Evolutionary conservation across 2,329 filamentous ascomycete species (phyloP).

Genomic region (Epichloe glyceriae): DNA sequence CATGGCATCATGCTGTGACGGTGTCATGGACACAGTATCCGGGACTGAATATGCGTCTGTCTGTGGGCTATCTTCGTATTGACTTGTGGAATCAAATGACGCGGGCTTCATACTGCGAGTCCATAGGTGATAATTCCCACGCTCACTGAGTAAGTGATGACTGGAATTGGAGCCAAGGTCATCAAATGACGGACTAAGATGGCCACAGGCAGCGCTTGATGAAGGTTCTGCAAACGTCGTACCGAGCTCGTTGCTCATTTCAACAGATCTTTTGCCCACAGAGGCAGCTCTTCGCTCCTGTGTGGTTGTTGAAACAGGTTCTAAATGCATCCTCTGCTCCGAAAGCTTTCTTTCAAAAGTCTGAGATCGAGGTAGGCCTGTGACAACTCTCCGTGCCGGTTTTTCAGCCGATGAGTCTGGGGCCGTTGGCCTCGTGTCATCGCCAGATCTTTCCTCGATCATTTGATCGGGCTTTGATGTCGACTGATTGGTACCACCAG

Average conservation of each 20-base stretch:
- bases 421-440: neutral
- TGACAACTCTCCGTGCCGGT: conserved; percentile 49
- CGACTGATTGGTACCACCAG: conserved; percentile 6
- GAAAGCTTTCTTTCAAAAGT: conserved; percentile 77
- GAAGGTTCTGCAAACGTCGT: conserved; percentile 24
- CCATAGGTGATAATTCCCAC: neutral
- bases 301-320: conserved; percentile 48
- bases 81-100: neutral
- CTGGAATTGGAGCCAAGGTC: neutral
- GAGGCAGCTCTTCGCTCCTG: conserved; percentile 62
- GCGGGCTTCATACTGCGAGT: neutral
- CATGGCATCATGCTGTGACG: conserved; percentile 45
- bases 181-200: conserved; percentile 10
- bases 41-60: conserved; percentile 20
- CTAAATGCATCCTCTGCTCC: conserved; percentile 61
- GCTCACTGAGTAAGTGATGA: neutral
- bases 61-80: conserved; percentile 9
- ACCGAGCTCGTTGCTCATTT: conserved; percentile 6
- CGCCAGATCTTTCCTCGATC: neutral
- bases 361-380: conserved; percentile 60
- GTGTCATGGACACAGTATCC: conserved; percentile 36
- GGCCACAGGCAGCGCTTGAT: conserved; percentile 35
- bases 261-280: conserved; percentile 33
- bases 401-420: neutral
- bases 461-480: conserved; percentile 4